Evolutionary conservation across 768 basidiomycete species (phyloP).

Genomic region (Nidularia pulvinata): DNA sequence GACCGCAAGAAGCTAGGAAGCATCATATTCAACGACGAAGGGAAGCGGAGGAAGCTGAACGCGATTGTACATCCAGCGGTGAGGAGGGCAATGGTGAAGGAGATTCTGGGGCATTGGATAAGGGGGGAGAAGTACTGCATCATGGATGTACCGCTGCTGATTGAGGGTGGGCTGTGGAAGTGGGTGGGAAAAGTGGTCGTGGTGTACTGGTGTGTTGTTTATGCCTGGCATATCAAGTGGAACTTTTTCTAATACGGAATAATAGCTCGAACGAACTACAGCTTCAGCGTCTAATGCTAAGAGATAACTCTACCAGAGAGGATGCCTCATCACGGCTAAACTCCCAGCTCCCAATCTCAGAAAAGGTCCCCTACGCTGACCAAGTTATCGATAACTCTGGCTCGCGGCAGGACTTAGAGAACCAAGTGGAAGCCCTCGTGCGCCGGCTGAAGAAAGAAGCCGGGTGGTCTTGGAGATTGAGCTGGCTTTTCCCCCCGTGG

Average conservation of each 20-base stretch:
- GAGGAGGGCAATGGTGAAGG: constrained; percentile 71
- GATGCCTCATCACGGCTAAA: constrained; percentile 76
- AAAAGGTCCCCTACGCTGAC: constrained; percentile 87
- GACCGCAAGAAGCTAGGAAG: constrained; percentile 83
- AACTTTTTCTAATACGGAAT: too few species aligned
- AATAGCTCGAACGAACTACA: constrained; percentile 81
- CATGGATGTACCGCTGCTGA: constrained; percentile 89
- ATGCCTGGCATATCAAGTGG: too few species aligned
- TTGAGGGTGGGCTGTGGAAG: constrained; percentile 86
- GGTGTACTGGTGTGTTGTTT: constrained; percentile 79
- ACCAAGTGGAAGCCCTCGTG: constrained; percentile 48
- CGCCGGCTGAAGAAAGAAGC: constrained; percentile 37
- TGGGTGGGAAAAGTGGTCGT: constrained; percentile 85
- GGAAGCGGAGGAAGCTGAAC: constrained; percentile 74
- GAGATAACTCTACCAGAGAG: constrained; percentile 64
- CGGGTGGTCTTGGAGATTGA: constrained; percentile 60
- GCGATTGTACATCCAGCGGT: constrained; percentile 91
- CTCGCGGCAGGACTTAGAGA: constrained; percentile 61
- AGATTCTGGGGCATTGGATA: constrained; percentile 71
- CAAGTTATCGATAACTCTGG: constrained; percentile 90
- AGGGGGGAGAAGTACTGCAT: constrained; percentile 78
- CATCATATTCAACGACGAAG: constrained; percentile 81
- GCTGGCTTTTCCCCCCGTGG: constrained; percentile 59
- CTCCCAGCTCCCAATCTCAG: constrained; percentile 77
- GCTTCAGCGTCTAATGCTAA: constrained; percentile 75